phyloP scores from a whole-genome alignment of 2,329 filamentous ascomycete species.

The Aspergillus brasiliensis region DNA sequence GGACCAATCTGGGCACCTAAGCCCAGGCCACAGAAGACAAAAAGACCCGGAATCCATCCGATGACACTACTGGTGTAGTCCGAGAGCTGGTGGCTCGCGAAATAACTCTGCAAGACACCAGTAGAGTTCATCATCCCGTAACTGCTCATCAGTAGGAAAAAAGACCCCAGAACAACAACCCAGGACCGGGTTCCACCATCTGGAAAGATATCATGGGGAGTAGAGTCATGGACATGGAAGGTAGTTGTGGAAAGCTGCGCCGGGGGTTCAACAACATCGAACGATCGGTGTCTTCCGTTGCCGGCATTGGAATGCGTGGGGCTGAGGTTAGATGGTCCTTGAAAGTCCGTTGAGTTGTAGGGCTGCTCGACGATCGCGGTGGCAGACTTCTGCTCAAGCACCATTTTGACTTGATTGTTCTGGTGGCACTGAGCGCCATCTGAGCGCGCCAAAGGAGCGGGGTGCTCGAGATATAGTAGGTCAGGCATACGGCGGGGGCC shows the following conservation, averaged over 20 bases:
- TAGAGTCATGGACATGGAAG: neutral
- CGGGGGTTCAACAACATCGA: neutral
- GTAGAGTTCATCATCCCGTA: conserved; percentile 55
- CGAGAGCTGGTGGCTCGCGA: conserved; percentile 49
- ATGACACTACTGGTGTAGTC: conserved; percentile 48
- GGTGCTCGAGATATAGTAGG: conserved; percentile 2
- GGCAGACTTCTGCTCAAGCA: neutral
- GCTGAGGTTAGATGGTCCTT: neutral
- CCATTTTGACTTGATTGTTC: neutral
- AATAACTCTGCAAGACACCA: conserved; percentile 53
- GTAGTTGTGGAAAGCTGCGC: neutral
- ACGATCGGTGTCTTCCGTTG: neutral
- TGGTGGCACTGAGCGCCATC: too few relatives aligned
- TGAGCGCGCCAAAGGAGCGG: neutral
- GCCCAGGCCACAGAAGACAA: conserved; percentile 48
- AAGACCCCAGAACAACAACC: conserved; percentile 41
- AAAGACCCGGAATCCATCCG: conserved; percentile 55
- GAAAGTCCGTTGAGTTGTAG: neutral
- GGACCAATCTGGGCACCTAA: conserved; percentile 54
- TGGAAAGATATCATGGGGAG: conserved; percentile 24
- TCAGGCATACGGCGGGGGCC: neutral
- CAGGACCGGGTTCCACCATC: conserved; percentile 41
- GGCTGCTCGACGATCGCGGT: neutral
- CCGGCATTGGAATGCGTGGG: neutral
- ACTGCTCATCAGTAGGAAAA: conserved; percentile 41